phyloP scores from a whole-genome alignment of 2,329 filamentous ascomycete species.

The Clarireedia paspali region DNA sequence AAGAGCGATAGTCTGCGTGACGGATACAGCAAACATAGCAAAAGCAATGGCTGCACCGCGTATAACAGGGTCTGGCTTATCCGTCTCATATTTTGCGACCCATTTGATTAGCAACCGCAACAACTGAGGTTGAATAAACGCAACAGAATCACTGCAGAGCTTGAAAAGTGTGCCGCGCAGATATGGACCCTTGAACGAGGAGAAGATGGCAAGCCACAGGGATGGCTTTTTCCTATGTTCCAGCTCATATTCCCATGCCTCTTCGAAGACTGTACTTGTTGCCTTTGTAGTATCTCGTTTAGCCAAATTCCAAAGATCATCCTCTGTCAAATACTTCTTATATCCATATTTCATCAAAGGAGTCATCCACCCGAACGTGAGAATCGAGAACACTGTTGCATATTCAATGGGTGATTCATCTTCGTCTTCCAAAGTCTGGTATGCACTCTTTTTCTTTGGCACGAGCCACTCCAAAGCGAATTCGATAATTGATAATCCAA shows the following conservation, averaged over 20 bases:
- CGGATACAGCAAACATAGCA: slow-evolving; percentile 83
- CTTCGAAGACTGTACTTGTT: slow-evolving; percentile 63
- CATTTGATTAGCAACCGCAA: slow-evolving; percentile 78
- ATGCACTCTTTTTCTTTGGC: slow-evolving; percentile 60
- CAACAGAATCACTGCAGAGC: slow-evolving; percentile 73
- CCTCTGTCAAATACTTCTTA: slow-evolving; percentile 82
- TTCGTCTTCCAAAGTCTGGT: slow-evolving; percentile 59
- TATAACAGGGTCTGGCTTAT: slow-evolving; percentile 65
- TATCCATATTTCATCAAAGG: slow-evolving; percentile 95
- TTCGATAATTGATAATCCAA: slow-evolving; percentile 52
- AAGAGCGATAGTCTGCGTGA: slow-evolving; percentile 79
- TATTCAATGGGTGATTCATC: slow-evolving; percentile 73
- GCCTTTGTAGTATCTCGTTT: slow-evolving; percentile 69
- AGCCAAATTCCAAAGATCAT: slow-evolving; percentile 90
- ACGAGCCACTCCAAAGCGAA: slow-evolving; percentile 63
- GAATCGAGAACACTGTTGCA: slow-evolving; percentile 83
- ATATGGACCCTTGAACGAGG: slow-evolving; percentile 81
- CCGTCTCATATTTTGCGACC: too few species aligned
- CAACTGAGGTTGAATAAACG: slow-evolving; percentile 87
- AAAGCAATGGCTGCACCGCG: slow-evolving; percentile 82
- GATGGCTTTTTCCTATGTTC: slow-evolving; percentile 64
- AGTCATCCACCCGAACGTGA: slow-evolving; percentile 98
- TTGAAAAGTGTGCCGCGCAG: slow-evolving; percentile 79
- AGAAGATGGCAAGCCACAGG: slow-evolving; percentile 79
- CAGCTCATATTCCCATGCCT: slow-evolving; percentile 71